These are phyloP conservation scores for Lecanicillium sp. DNA, from an alignment of 2,329 filamentous ascomycete genomes.

Conservation along the genomic window DNA sequence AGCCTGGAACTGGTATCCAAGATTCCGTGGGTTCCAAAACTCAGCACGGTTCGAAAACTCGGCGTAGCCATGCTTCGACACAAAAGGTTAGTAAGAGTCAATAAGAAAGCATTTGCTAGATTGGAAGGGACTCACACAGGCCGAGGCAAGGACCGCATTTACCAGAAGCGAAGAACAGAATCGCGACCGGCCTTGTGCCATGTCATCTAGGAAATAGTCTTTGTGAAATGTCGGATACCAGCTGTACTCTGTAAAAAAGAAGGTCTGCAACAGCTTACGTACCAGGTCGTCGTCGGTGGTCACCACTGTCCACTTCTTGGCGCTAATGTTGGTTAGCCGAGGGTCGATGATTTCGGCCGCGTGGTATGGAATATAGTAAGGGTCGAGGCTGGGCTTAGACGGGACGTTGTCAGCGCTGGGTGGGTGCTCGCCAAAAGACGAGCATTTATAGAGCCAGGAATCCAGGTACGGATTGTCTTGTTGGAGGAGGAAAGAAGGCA, in stretches of 20 bases:
- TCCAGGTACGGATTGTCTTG: not conserved
- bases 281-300: not conserved
- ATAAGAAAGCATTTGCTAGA: not conserved
- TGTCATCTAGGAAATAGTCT: not conserved
- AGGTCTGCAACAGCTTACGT: not conserved
- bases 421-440: not conserved
- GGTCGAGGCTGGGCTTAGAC: not conserved
- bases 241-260: not conserved
- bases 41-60: conserved; percentile 15
- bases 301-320: not conserved
- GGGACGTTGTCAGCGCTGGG: not conserved
- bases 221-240: not conserved
- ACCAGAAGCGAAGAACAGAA: not conserved
- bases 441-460: not conserved
- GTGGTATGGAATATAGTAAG: not conserved
- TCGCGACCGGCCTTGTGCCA: not conserved
- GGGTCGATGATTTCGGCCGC: not conserved
- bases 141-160: not conserved
- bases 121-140: not conserved
- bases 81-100: not conserved
- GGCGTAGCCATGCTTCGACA: conserved; percentile 15
- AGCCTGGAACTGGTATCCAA: conserved; percentile 20
- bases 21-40: conserved; percentile 18
- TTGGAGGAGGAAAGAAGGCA: not conserved
- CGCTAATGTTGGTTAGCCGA: not conserved